Conservation (phyloP, 1,284 basidiomycete genomes). For the Microbotryum saponariae region DNA sequence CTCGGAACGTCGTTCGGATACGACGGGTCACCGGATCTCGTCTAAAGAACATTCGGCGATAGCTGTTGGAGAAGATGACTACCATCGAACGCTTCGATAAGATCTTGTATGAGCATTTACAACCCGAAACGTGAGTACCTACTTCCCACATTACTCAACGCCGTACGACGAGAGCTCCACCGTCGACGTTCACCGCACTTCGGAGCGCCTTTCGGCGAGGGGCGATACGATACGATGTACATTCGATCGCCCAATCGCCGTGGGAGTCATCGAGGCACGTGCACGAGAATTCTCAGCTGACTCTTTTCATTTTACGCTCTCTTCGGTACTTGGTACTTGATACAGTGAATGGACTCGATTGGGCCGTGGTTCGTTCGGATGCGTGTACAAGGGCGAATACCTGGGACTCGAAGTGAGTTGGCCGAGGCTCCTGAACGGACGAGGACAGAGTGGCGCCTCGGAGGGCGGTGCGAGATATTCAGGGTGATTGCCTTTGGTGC, state of each 20-base stretch:
- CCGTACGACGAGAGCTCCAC: background rate
- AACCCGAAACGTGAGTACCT: conserved; percentile 12
- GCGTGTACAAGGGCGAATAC: conserved; percentile 70
- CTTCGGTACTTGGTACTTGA: background rate
- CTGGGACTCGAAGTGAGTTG: conserved; percentile 10
- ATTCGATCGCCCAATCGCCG: too few relatives aligned
- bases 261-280: too few relatives aligned
- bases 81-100: conserved; percentile 23
- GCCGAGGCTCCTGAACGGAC: conserved; percentile 47
- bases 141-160: background rate
- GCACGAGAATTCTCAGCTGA: background rate
- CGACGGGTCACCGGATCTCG: too few relatives aligned
- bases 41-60: too few relatives aligned
- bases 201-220: too few relatives aligned
- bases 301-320: background rate
- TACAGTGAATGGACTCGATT: conserved; percentile 42
- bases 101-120: conserved; percentile 21
- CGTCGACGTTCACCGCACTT: background rate
- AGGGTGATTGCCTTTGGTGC: conserved; percentile 72
- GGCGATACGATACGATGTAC: too few relatives aligned
- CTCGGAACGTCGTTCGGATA: too few relatives aligned
- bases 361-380: conserved; percentile 84
- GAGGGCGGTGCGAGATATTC: conserved; percentile 58
- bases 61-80: background rate
- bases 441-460: conserved; percentile 50